Base-by-base conservation (phyloP, 1,284 basidiomycete species). In the Exobasidium cylindrosporum region DNA sequence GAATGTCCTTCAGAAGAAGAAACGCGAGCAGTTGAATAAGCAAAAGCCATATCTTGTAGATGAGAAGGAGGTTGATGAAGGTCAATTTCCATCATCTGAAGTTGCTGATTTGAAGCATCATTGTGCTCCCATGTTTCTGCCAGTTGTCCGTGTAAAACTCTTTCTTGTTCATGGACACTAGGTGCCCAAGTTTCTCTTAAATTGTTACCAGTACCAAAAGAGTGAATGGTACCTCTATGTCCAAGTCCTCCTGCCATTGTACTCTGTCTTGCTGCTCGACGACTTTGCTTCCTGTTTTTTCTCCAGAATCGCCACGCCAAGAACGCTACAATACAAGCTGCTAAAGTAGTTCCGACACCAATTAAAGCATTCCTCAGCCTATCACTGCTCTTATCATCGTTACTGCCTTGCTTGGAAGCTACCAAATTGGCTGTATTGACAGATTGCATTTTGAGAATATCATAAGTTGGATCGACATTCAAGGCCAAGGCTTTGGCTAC, bases 121-220 rank as follows among this genome's bases (percentile, higher is more conserved):
- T 30, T 35, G 35, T 47, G 40, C 24, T 58, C 61, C 64, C 64
- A 65, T 11, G 64, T 65, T 40, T 65, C 60, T 21, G 62, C 55
- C 23, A 64, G 49, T 40, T 60, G 44, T 24, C 63, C 63, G 31
- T 63, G 55, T 17, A 63, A 44, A 6, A 57, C 61, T 21, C 61
- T 45, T 49, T 58, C 61, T 63, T 66, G 66, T 28, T 73, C 71
- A 17, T 64, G 24, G 4, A 60, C 58, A 30, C 62, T 68, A 3
- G 71, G 73, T 13, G 65, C 64, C 73, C 73, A 75, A 23, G 67
- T 75, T 63, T 75, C 73, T 28, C 73, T 65, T 44, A 72, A 47
- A 14, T 66, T 65, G 21, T 67, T 73, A 28, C 26, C 26, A 2
- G 21, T 13, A 29, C 62, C 62, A 29, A 24, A 7, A 52, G 40